Evolutionary conservation across 2,329 filamentous ascomycete species (phyloP).

Genomic region (Madurella fahalii): DNA sequence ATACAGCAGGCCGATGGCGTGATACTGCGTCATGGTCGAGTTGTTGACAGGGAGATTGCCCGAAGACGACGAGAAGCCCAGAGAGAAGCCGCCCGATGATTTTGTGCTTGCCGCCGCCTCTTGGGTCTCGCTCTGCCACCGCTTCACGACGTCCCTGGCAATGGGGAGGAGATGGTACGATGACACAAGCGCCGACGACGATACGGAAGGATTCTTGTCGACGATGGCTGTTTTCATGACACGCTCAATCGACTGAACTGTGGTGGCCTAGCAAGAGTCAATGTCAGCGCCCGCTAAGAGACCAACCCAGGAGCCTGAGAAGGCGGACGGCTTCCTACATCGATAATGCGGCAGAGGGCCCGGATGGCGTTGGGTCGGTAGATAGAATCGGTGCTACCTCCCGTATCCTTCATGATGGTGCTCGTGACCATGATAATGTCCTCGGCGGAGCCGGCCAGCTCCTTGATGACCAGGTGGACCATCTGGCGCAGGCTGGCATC

Average conservation of each 20-base stretch:
- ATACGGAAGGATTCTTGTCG: slow-evolving; percentile 96
- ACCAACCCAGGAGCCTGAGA: background rate
- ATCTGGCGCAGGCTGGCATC: slow-evolving; percentile 97
- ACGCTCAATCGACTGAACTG: slow-evolving; percentile 95
- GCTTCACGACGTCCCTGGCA: slow-evolving; percentile 87
- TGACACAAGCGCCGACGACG: slow-evolving; percentile 90
- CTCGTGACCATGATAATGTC: slow-evolving; percentile 99
- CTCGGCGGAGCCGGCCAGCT: slow-evolving; percentile 89
- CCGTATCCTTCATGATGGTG: slow-evolving; percentile 99
- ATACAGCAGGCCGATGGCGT: slow-evolving; percentile 94
- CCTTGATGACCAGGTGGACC: slow-evolving; percentile 98
- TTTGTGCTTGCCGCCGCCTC: slow-evolving; percentile 90
- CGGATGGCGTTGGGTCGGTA: slow-evolving; percentile 95
- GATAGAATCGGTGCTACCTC: slow-evolving; percentile 87
- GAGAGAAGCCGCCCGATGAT: slow-evolving; percentile 81
- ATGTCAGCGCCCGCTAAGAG: slow-evolving; percentile 18
- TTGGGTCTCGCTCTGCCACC: slow-evolving; percentile 98
- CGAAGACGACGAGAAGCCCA: slow-evolving; percentile 83
- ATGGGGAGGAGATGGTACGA: slow-evolving; percentile 97
- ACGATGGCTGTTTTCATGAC: slow-evolving; percentile 99
- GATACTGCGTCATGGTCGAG: slow-evolving; percentile 97
- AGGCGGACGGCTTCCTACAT: slow-evolving; percentile 54
- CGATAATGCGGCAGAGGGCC: slow-evolving; percentile 92
- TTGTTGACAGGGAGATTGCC: slow-evolving; percentile 76
- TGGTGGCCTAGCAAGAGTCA: slow-evolving; percentile 63